These are phyloP conservation scores for Venturiaceae sp. DNA, from an alignment of 2,329 filamentous ascomycete species.

Conservation along the genomic window DNA sequence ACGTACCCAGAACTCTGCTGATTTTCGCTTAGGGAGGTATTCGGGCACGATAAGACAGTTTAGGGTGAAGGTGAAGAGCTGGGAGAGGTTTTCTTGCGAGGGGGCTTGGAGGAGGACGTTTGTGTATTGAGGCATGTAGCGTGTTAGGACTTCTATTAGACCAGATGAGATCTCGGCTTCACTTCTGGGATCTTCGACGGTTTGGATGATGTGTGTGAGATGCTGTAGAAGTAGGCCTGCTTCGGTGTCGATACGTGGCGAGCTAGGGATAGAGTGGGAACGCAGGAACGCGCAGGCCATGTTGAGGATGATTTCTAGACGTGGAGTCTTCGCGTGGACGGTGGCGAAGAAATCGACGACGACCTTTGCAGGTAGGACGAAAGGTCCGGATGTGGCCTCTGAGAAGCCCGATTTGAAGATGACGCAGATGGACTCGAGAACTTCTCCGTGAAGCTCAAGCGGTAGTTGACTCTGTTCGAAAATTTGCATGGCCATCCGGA, in stretches of 20 bases:
- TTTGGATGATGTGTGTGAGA: neutral
- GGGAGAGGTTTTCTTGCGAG: slow-evolving; percentile 47
- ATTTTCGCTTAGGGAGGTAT: slow-evolving; percentile 63
- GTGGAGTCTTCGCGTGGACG: slow-evolving; percentile 49
- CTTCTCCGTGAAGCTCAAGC: slow-evolving; percentile 45
- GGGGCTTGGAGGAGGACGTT: slow-evolving; percentile 34
- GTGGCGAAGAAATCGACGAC: slow-evolving; percentile 58
- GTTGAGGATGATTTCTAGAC: slow-evolving; percentile 43
- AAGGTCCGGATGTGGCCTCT: slow-evolving; percentile 64
- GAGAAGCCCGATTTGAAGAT: slow-evolving; percentile 67
- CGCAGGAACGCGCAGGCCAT: slow-evolving; percentile 56
- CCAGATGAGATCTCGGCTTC: slow-evolving; percentile 8
- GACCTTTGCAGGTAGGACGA: slow-evolving; percentile 59
- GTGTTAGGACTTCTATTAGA: slow-evolving; percentile 6
- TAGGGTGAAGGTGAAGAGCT: slow-evolving; percentile 62
- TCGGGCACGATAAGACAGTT: slow-evolving; percentile 62
- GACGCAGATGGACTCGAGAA: slow-evolving; percentile 61
- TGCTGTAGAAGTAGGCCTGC: slow-evolving; percentile 11
- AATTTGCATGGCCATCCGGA: slow-evolving; percentile 11
- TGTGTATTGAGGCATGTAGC: slow-evolving; percentile 10
- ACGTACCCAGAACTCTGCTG: slow-evolving; percentile 66
- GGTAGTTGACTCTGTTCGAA: neutral
- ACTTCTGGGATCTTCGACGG: neutral
- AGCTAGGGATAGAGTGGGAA: slow-evolving; percentile 33
- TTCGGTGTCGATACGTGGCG: slow-evolving; percentile 36